These are phyloP conservation scores for Mycena vulgaris DNA, from an alignment of 768 basidiomycete species.

Conservation along the genomic window DNA sequence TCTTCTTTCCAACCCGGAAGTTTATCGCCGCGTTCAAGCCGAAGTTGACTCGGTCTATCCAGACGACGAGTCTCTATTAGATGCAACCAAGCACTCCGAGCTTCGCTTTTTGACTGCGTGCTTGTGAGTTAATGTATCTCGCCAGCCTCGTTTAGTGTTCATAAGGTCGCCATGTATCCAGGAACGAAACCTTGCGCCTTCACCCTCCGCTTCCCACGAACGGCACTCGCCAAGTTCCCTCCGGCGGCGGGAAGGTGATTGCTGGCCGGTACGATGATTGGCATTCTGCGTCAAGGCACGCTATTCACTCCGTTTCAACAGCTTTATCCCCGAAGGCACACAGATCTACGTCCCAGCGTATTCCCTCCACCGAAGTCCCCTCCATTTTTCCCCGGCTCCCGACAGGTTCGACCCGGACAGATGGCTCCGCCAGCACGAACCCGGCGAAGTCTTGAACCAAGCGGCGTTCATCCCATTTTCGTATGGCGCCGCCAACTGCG, in stretches of 20 bases:
- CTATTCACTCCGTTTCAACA: constrained; percentile 34
- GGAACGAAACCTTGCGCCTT: constrained; percentile 67
- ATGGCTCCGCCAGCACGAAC: background rate
- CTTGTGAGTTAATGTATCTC: constrained; percentile 42
- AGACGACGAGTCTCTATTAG: constrained; percentile 42
- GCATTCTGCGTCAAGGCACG: background rate
- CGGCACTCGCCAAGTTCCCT: constrained; percentile 52
- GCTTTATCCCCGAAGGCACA: constrained; percentile 63
- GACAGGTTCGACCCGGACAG: constrained; percentile 48
- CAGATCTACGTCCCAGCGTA: constrained; percentile 59
- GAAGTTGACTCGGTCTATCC: constrained; percentile 52
- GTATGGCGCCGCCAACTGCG: constrained; percentile 59
- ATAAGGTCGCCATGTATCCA: constrained; percentile 34
- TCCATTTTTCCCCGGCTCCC: constrained; percentile 63
- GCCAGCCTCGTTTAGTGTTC: background rate
- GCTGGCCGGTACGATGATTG: background rate
- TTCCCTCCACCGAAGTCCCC: constrained; percentile 61
- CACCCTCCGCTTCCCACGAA: constrained; percentile 62
- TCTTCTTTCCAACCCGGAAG: constrained; percentile 50
- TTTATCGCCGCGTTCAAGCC: constrained; percentile 50
- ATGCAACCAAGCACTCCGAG: constrained; percentile 42
- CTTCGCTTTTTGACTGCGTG: constrained; percentile 49
- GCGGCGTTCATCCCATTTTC: constrained; percentile 61
- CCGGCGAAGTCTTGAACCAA: constrained; percentile 37
- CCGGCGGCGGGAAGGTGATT: constrained; percentile 6